Base-by-base conservation (phyloP, 805 yeast genomes). In the Candida rishiriensis region DNA sequence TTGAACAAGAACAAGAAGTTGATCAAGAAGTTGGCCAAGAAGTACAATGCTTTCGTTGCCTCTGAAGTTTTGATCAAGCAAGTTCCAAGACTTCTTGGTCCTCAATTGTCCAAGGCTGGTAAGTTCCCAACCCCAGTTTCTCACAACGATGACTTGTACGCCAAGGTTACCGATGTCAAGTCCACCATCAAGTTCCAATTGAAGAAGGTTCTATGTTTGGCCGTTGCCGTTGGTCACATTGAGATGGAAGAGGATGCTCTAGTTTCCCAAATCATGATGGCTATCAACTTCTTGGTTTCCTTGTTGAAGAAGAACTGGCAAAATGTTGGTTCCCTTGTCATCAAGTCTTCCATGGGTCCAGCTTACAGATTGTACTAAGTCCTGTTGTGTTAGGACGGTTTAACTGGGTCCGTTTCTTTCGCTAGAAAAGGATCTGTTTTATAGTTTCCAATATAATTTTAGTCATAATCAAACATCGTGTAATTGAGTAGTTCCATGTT, bases 41-140 rank as follows among this genome's bases (percentile, higher is more conserved):
- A 93, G 83, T 93, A 93, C 95, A 89, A 88, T 73, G 97, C 99
- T 64, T 93, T 93, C 85, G 76, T 93, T 71, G 98, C 99, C 75
- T 93, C 99, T 60, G 99, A 93, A 76, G 96, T 87, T 60, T 87
- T 93, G 75, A 93, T 93, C 75, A 93, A 93, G 84, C 99, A 93
- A 82, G 96, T 93, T 72, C 99, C 99, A 78, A 93, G 99, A 85
- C 83, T 93, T 72, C 83, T 93, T 72, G 99, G 99, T 81, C 99
- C 99, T 75, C 97, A 91, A 76, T 88, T 93, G 71, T 93, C 99
- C 64, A 93, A 93, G 87, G 98, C 97, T 71, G 99, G 99, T 86
- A 93, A 93, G 91, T 93, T 93, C 97, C 99, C 99, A 76, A 91
- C 98, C 74, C 99, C 99, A 78, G 99, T 93, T 66, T 93, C 99